These are phyloP conservation scores for Firmiana major DNA, from an alignment of 345 rosid genomes.

Conservation along the genomic window DNA sequence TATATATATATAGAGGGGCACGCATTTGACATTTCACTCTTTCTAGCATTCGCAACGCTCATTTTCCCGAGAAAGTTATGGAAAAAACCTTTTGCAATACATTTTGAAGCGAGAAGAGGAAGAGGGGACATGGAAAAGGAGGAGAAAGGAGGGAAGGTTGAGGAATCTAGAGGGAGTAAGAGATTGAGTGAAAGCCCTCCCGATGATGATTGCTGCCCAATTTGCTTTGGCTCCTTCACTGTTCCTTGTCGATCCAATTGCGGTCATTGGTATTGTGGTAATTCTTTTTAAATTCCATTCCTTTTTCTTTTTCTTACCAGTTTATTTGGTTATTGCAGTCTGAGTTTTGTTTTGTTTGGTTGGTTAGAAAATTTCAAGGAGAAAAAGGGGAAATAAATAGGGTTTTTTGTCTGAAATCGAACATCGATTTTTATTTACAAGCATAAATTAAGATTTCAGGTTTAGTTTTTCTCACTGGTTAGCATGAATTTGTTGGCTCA, in stretches of 20 bases:
- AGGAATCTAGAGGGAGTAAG: slow-evolving; percentile 15
- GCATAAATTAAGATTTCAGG: background rate
- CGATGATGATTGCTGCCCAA: slow-evolving; percentile 75
- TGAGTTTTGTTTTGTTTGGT: slow-evolving; percentile 8
- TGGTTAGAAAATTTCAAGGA: background rate
- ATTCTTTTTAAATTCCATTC: background rate
- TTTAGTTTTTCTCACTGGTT: background rate
- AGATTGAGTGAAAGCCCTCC: slow-evolving; percentile 49
- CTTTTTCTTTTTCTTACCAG: background rate
- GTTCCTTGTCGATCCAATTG: slow-evolving; percentile 74
- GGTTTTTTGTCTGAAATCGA: background rate
- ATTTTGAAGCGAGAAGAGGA: slow-evolving; percentile 3
- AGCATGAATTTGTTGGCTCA: background rate
- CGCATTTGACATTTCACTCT: background rate
- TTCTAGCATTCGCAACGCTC: background rate
- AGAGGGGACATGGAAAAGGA: background rate
- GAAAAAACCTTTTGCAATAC: background rate
- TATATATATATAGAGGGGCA: background rate
- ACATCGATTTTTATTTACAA: background rate
- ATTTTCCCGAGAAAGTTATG: slow-evolving; percentile 2
- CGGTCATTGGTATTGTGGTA: slow-evolving; percentile 96
- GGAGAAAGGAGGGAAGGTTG: slow-evolving; percentile 10
- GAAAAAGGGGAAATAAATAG: background rate
- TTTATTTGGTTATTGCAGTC: background rate
- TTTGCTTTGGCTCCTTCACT: slow-evolving; percentile 64